Percentiles rank a stretch among this genome's conserved stretches.
phyloP scores from a whole-genome alignment of 495 filamentous ascomycete genomes.

The Rusavskia elegans region DNA sequence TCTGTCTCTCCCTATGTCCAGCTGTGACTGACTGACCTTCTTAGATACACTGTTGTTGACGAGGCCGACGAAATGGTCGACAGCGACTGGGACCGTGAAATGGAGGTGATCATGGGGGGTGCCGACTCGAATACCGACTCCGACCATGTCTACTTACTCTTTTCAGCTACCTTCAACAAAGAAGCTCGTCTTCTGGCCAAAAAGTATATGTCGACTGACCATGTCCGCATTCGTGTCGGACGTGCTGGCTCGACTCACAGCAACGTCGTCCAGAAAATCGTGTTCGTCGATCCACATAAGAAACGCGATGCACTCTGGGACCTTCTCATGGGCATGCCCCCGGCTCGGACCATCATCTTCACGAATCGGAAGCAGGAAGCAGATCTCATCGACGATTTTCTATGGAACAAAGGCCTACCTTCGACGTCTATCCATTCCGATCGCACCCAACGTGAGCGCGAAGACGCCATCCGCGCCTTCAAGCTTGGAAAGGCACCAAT shows the following conservation, averaged over 20 bases:
- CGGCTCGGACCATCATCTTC: constrained; percentile 78
- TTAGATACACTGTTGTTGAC: constrained; percentile 71
- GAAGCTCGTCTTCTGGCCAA: constrained; percentile 57
- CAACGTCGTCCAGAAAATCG: constrained; percentile 62
- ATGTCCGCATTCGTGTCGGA: constrained; percentile 68
- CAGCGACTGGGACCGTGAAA: constrained; percentile 53
- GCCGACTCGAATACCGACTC: constrained; percentile 63
- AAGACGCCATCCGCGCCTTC: constrained; percentile 85
- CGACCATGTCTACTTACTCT: constrained; percentile 76
- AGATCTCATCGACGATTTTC: constrained; percentile 72
- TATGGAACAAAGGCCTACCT: constrained; percentile 66
- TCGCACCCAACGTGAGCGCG: constrained; percentile 81
- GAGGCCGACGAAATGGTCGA: constrained; percentile 89
- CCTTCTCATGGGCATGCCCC: constrained; percentile 47
- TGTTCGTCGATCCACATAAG: constrained; percentile 39
- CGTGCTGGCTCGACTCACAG: constrained; percentile 63
- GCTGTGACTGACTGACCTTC: too few relatives aligned
- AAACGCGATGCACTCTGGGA: constrained; percentile 64
- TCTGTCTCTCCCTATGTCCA: not conserved
- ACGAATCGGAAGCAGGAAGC: constrained; percentile 62
- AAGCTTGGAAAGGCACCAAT: constrained; percentile 57
- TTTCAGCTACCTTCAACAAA: constrained; percentile 85
- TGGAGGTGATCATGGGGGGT: constrained; percentile 56
- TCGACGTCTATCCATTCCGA: constrained; percentile 74
- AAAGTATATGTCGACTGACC: constrained; percentile 50